Evolutionary conservation across 257 asterid genomes (phyloP).

Genomic region (Ajuga chamaepitys): DNA sequence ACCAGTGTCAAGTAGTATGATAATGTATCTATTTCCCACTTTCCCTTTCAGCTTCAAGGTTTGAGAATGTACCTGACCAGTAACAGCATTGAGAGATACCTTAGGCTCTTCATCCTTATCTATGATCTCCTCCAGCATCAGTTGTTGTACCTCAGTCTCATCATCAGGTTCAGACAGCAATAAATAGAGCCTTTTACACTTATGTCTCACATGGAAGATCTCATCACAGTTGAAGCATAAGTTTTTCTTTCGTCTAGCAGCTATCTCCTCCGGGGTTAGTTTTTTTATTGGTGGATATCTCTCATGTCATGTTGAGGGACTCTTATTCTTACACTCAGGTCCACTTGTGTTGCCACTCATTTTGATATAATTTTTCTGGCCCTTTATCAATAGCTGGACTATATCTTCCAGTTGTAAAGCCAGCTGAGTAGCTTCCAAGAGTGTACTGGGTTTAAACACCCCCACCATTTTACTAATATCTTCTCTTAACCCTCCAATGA

Average conservation of each 20-base stretch:
- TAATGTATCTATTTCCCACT: neutral
- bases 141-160: neutral
- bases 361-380: neutral
- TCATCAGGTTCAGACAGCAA: neutral
- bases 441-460: neutral
- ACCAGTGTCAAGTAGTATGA: neutral
- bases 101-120: neutral
- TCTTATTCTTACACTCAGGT: neutral
- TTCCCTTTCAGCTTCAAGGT: neutral
- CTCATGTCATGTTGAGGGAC: no score
- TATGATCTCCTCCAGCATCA: neutral
- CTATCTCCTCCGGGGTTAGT: neutral
- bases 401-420: neutral
- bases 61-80: neutral
- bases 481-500: neutral
- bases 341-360: no score
- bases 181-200: no score
- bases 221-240: neutral
- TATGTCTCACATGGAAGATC: neutral
- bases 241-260: neutral
- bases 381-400: neutral
- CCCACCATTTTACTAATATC: neutral
- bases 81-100: neutral
- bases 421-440: neutral
- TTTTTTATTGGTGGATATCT: neutral